These are phyloP conservation scores for Phalaenopsis hybrid DNA, from an alignment of 116 monocot species.

Conservation along the genomic window DNA sequence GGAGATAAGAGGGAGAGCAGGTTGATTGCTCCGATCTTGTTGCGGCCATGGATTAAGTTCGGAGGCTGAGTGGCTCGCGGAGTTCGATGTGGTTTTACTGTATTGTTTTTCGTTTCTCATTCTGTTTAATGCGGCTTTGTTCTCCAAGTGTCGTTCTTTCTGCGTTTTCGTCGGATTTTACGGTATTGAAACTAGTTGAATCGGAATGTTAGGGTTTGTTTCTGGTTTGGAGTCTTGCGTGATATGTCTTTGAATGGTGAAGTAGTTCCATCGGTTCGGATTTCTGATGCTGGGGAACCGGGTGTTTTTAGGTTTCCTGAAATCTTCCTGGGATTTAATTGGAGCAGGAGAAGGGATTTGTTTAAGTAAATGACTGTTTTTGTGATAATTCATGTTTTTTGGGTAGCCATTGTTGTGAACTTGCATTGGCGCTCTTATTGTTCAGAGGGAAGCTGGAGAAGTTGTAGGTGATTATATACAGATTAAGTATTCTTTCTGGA, in stretches of 20 bases:
- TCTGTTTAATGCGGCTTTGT: background rate
- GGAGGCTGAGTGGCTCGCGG: background rate
- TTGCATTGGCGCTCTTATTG: background rate
- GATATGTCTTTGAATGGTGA: background rate
- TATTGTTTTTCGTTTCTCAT: background rate
- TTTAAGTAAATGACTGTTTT: background rate
- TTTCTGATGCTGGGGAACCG: background rate
- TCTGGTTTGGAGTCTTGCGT: background rate
- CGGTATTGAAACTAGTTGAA: background rate
- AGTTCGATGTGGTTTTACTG: background rate
- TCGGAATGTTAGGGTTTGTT: background rate
- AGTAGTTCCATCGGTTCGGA: background rate
- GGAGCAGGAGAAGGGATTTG: too few relatives aligned
- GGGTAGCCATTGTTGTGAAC: background rate
- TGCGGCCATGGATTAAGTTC: background rate
- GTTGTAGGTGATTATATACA: background rate
- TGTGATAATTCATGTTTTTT: background rate
- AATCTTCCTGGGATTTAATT: background rate
- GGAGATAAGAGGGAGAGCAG: background rate
- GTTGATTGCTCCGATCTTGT: background rate
- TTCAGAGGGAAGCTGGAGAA: background rate
- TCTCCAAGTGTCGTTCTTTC: background rate
- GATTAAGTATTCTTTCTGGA: background rate
- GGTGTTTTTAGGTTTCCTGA: conserved; percentile 1
- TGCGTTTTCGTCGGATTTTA: background rate